Base-by-base conservation (phyloP, 2,329 filamentous ascomycete species). In the Aspergillus sp. region DNA sequence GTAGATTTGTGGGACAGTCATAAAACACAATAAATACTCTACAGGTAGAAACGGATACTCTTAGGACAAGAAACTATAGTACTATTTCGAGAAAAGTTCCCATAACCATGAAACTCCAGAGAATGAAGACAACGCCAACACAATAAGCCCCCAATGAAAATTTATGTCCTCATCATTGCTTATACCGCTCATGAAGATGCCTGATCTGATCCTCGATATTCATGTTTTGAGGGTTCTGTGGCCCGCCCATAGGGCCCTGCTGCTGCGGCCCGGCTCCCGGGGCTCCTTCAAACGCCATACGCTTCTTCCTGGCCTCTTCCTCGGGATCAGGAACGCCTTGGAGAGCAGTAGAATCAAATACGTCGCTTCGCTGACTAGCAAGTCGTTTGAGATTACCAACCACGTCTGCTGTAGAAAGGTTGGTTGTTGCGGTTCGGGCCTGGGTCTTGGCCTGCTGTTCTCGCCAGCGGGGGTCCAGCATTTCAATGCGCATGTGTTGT, bases 301-400 rank as follows among this genome's bases (percentile, higher is more conserved):
- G 87, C 80, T 96, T 96, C 68, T 90, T 82, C 59, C 90, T 82
- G 54, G 86, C 78, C 69, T 90, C 90, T 72, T 96, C 92, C 63
- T 87, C 84, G 7, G 91, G 86, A 4, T 87, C 83, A 35, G 91
- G 75, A 1, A 85, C 81, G 63, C 88, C 82, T 5, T 69, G 61
- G 23, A 72, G 70, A 15, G 73, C 65, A 8, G 74, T 70, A 7
- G 74, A 77, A 65, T 97, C 93, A 65, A 96, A 96, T 17, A 97
- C 84, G 68, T 97, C 93, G 64, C 84, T 89, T 47, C 93, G 86
- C 74, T 96, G 90, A 64, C 90, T 93, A 23, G 93, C 92, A 52
- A 98, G 82, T n/a, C 93, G 88, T 80, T 98, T 98, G 62, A 98
- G 84, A 72, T 98, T 97, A 73, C 91, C 93, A 52, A 92, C 93